A percentile compares a stretch with the other conserved stretches of the same genome.
These are phyloP conservation scores for Ogataea paradorogensis DNA, from an alignment of 805 yeast species.

Conservation along the genomic window DNA sequence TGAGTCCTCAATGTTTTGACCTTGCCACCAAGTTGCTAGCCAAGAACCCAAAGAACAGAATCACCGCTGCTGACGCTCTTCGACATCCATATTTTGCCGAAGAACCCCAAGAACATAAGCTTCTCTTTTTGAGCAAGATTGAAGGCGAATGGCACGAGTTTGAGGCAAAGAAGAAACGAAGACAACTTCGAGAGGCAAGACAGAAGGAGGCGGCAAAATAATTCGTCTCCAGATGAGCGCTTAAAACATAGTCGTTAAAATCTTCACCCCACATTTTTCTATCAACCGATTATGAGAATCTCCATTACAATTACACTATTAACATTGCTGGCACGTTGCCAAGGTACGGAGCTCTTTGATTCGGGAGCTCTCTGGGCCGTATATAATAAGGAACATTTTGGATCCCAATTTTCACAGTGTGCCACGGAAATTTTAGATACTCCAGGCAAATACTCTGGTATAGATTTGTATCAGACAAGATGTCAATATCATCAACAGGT, in stretches of 20 bases:
- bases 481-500: constrained; percentile 15
- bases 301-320: no score
- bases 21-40: constrained; percentile 61
- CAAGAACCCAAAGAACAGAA: constrained; percentile 67
- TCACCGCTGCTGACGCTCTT: constrained; percentile 69
- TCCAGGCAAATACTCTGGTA: neutral
- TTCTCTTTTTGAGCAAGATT: constrained; percentile 51
- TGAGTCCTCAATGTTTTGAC: constrained; percentile 56
- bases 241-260: constrained; percentile 1
- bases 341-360: neutral
- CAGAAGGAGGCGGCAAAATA: constrained; percentile 15
- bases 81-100: constrained; percentile 67
- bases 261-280: no score
- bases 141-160: constrained; percentile 96
- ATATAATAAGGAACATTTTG: constrained; percentile 15
- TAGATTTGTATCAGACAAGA: constrained; percentile 2
- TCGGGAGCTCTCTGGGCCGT: constrained; percentile 9
- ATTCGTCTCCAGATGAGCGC: constrained; percentile 3
- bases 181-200: constrained; percentile 33
- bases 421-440: constrained; percentile 8
- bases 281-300: no score
- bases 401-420: constrained; percentile 14
- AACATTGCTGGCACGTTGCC: no score
- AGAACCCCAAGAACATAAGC: constrained; percentile 62
- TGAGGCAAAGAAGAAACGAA: constrained; percentile 80